A percentile compares a stretch with the other conserved stretches of the same genome.
Conservation (phyloP, 1,139 yeast genomes). For the Eremothecium coryli region DNA sequence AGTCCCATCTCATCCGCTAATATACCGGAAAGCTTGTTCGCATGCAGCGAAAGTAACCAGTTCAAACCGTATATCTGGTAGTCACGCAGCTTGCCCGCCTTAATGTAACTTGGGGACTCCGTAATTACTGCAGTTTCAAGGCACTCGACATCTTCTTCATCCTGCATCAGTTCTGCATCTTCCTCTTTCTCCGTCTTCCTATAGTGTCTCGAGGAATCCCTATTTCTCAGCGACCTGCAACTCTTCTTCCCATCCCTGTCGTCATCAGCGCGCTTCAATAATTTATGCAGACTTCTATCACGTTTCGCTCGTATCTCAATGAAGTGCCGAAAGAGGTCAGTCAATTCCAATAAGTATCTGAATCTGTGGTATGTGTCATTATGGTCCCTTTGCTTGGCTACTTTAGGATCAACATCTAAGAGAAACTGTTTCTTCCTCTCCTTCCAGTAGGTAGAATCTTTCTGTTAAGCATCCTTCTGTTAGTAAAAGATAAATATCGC, state of each 20-base stretch:
- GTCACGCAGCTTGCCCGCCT: conserved; percentile 59
- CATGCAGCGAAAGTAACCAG: conserved; percentile 78
- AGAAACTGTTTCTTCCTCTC: conserved; percentile 42
- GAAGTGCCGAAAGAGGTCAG: conserved; percentile 61
- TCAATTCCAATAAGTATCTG: conserved; percentile 54
- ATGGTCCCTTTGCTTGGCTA: conserved; percentile 49
- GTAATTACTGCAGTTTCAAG: conserved; percentile 31
- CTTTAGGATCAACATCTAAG: conserved; percentile 46
- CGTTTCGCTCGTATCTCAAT: conserved; percentile 58
- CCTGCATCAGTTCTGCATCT: conserved; percentile 55
- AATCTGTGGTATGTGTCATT: conserved; percentile 62
- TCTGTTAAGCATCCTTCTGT: too few species aligned
- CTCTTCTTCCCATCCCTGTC: conserved; percentile 18
- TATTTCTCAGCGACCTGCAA: conserved; percentile 15
- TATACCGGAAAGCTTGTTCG: conserved; percentile 78
- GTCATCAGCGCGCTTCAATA: conserved; percentile 31
- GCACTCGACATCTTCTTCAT: conserved; percentile 37
- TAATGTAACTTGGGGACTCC: conserved; percentile 55
- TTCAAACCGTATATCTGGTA: conserved; percentile 87
- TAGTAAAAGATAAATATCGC: too few species aligned
- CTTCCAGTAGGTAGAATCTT: conserved; percentile 27
- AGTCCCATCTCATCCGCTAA: conserved; percentile 98
- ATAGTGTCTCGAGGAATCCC: conserved; percentile 33
- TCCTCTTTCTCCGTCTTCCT: conserved; percentile 64
- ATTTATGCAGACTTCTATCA: conserved; percentile 44